Evolutionary conservation across 148 eudicot genomes (phyloP), one percentile per base, ranked within the genome.

Genomic region (Fagopyrum esculentum): DNA sequence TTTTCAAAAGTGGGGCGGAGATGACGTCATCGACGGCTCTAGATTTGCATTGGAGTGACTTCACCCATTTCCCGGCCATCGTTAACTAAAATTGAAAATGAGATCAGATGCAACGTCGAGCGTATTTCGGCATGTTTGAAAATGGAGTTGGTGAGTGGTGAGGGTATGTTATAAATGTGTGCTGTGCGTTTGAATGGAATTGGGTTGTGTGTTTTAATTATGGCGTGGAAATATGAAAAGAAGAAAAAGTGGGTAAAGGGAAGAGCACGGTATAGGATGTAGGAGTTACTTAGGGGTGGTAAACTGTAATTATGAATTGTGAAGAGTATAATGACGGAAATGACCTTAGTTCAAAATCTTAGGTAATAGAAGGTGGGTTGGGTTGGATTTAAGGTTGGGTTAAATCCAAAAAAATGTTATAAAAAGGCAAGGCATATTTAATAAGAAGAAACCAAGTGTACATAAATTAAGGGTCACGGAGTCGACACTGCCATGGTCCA

Each of bases 41-140:
- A 5, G 97, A 89, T 78, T 91, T 95, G 84, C 98, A 95, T 64
- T 94, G 96, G 69, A 88, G 73, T 5, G 98, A 90, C 70, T 92
- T 95, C 7, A 92, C 81, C 98, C 98, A 95, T 52, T 86, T 86
- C 7, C 86, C 81, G 70, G 97, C 87, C 98, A 93, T 93, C 77
- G 40, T 56, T 29, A 2, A 22, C 26, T 77, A 51, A 61, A 61
- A 22, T 60, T 26, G 66, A 60, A 12, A 35, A 35, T 35, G 2
- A 35, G 3, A 35, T 35, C 40, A 35, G 40, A 35, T 4, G 68
- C 10, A 61, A 29, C 11, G 40, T 9, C 10, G 68, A 61, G 68
- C 9, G 68, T 43, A 61, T 61, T 61, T 75, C 40, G 72, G 26
- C 45, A 8, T 56, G 9, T 43, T 40, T 22, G 26, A 22, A 22